phyloP scores from a whole-genome alignment of 1,284 basidiomycete genomes.

The Apiotrichum siamense region DNA sequence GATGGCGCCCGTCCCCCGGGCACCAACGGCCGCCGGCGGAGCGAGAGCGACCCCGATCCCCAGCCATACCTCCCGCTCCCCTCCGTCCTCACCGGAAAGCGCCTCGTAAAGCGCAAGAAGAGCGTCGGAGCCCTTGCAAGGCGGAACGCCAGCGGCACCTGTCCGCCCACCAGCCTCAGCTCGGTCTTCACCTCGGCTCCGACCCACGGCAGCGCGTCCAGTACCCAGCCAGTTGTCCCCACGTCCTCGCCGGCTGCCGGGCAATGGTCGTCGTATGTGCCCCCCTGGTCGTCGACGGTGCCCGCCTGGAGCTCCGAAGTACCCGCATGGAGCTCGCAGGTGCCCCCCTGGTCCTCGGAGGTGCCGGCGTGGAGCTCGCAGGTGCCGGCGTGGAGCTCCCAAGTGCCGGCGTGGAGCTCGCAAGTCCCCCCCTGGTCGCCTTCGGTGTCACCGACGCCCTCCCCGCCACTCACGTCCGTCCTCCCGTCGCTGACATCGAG shows the following conservation, averaged over 20 bases:
- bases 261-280: not conserved
- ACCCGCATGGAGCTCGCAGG: too few species aligned
- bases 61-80: not conserved
- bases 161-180: not conserved
- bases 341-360: not conserved
- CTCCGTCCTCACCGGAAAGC: not conserved
- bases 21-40: too few species aligned
- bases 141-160: not conserved
- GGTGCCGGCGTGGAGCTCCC: too few species aligned
- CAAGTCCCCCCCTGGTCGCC: too few species aligned
- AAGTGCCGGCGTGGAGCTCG: too few species aligned
- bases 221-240: not conserved
- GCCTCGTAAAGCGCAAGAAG: not conserved
- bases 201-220: not conserved
- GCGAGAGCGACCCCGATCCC: not conserved
- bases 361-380: too few species aligned
- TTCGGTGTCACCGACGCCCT: too few species aligned
- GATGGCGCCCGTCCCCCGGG: not conserved
- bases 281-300: too few species aligned
- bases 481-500: too few species aligned
- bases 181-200: constrained; percentile 1
- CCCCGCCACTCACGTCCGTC: too few species aligned
- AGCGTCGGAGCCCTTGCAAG: too few species aligned
- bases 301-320: too few species aligned
- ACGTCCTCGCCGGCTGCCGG: not conserved